Conservation (phyloP, 2,329 filamentous ascomycete species). For the Penicillium hordei region DNA sequence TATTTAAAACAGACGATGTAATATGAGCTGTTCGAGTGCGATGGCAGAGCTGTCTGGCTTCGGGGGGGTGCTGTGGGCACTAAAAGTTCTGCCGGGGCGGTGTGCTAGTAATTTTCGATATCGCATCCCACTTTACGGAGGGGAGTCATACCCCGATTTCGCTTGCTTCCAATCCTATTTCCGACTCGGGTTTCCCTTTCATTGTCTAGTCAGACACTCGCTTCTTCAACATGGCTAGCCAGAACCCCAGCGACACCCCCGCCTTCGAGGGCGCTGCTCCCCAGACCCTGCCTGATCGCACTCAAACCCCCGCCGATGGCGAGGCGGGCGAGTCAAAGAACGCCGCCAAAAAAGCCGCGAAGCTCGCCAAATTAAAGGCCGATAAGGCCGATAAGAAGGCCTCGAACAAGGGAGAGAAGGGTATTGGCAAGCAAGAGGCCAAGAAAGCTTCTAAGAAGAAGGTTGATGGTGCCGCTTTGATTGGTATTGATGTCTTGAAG, state of each 20-base stretch:
- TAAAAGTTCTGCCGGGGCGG: slow-evolving; percentile 49
- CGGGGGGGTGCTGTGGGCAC: slow-evolving; percentile 31
- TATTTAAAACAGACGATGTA: slow-evolving; percentile 43
- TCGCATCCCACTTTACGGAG: slow-evolving; percentile 42
- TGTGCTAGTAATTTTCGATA: slow-evolving; percentile 30
- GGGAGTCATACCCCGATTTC: slow-evolving; percentile 25
- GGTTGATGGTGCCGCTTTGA: slow-evolving; percentile 64
- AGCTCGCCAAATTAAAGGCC: slow-evolving; percentile 46
- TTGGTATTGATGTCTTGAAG: slow-evolving; percentile 85
- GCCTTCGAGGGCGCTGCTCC: slow-evolving; percentile 26
- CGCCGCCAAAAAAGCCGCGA: slow-evolving; percentile 51
- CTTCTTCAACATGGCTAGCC: slow-evolving; percentile 34
- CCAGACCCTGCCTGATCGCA: slow-evolving; percentile 43
- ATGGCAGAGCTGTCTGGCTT: slow-evolving; percentile 33
- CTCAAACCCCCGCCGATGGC: slow-evolving; percentile 41
- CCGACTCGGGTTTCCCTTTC: slow-evolving; percentile 16
- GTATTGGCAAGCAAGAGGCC: slow-evolving; percentile 5
- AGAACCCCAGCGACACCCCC: slow-evolving; percentile 30
- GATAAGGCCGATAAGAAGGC: slow-evolving; percentile 41
- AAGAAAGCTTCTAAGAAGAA: slow-evolving; percentile 47
- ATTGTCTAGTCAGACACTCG: slow-evolving; percentile 22
- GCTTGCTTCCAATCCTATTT: slow-evolving; percentile 17
- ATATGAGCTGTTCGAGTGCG: slow-evolving; percentile 23
- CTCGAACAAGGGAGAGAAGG: slow-evolving; percentile 35
- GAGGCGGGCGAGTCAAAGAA: slow-evolving; percentile 38